Conservation (phyloP, 2,329 filamentous ascomycete species). For the Epichloe bromicola region DNA sequence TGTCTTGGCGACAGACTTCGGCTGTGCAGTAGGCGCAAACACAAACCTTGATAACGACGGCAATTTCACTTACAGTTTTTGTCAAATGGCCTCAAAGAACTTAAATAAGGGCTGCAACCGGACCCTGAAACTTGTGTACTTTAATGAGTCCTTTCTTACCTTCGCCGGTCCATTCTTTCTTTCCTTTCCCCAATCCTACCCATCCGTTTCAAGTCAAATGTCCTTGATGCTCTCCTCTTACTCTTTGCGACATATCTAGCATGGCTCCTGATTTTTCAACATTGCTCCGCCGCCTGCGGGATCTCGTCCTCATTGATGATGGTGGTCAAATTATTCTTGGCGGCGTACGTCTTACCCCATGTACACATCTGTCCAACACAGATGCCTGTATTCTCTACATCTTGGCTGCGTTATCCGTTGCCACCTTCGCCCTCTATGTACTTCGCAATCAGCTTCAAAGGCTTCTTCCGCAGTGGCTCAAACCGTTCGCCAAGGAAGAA, state of each 20-base stretch:
- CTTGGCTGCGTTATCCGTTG: slow-evolving; percentile 15
- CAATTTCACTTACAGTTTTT: too few species aligned
- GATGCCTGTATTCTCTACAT: slow-evolving; percentile 11
- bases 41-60: too few species aligned
- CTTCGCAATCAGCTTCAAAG: slow-evolving; percentile 13
- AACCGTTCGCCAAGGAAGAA: slow-evolving; percentile 30
- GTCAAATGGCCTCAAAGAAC: too few species aligned
- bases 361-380: neutral
- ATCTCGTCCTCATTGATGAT: neutral
- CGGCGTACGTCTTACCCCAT: neutral
- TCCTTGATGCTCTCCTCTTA: neutral
- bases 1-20: too few species aligned
- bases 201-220: neutral
- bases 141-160: too few species aligned
- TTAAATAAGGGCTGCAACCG: too few species aligned
- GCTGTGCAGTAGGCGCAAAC: too few species aligned
- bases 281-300: neutral
- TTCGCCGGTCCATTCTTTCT: too few species aligned
- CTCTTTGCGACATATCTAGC: neutral
- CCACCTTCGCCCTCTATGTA: slow-evolving; percentile 18
- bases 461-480: slow-evolving; percentile 26
- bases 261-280: neutral
- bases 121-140: too few species aligned
- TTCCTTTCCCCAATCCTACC: neutral
- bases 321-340: neutral